Evolutionary conservation across 208 protist species (phyloP).

Genomic region (Trypanosoma scelopori): DNA sequence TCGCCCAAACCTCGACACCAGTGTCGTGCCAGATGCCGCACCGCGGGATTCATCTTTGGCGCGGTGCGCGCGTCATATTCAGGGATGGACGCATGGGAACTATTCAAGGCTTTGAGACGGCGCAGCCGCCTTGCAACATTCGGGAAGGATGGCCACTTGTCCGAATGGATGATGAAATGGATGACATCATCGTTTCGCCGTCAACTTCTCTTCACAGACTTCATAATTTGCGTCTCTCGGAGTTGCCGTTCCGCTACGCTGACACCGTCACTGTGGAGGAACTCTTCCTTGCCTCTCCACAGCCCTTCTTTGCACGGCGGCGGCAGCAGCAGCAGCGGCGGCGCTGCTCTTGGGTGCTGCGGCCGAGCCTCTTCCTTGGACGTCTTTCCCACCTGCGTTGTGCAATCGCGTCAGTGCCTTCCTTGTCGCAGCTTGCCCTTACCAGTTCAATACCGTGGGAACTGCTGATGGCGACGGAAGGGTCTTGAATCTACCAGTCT

Average conservation of each 20-base stretch:
- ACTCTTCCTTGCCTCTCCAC: conserved; percentile 11
- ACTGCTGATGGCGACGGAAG: not conserved
- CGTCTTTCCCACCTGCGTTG: conserved; percentile 17
- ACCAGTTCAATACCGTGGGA: conserved; percentile 15
- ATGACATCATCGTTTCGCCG: not conserved
- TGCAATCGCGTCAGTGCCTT: conserved; percentile 11
- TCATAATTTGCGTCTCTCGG: not conserved
- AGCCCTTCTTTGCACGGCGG: not conserved
- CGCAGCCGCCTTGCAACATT: not conserved
- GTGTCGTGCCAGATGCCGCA: conserved; percentile 12
- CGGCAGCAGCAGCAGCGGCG: too few relatives aligned
- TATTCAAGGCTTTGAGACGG: conserved; percentile 5
- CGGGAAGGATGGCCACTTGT: conserved; percentile 14
- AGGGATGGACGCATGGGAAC: conserved; percentile 16
- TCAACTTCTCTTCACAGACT: not conserved
- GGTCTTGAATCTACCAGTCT: too few relatives aligned
- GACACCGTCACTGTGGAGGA: conserved; percentile 17
- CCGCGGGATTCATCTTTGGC: conserved; percentile 17
- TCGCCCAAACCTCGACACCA: conserved; percentile 14
- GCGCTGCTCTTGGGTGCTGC: conserved; percentile 3
- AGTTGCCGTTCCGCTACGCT: conserved; percentile 22
- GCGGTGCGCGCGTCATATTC: conserved; percentile 15
- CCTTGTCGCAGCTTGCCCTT: conserved; percentile 1
- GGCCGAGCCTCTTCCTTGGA: conserved; percentile 21
- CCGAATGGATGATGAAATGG: conserved; percentile 6